These are phyloP conservation scores for Eucalyptus grandis DNA, from an alignment of 345 rosid species.

Conservation along the genomic window DNA sequence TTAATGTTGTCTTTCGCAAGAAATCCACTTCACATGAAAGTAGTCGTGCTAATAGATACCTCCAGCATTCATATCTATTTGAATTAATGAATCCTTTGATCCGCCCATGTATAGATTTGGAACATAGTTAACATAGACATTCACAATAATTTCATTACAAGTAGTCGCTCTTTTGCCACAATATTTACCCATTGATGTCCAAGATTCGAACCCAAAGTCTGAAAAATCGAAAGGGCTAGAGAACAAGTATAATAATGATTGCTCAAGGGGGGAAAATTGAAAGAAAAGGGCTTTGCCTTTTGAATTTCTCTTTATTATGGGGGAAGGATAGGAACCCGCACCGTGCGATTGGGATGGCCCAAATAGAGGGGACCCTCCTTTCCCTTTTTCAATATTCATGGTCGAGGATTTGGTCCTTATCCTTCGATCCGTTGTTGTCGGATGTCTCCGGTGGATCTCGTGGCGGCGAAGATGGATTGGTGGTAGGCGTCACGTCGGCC, in stretches of 20 bases:
- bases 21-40: background rate
- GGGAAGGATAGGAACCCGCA: background rate
- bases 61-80: background rate
- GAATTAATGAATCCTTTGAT: background rate
- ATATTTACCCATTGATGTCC: background rate
- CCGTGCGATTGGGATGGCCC: background rate
- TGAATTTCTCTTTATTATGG: background rate
- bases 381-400: background rate
- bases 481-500: background rate
- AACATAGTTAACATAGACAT: background rate
- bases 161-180: background rate
- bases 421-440: background rate
- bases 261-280: background rate
- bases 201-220: background rate
- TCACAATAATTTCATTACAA: background rate
- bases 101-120: fast-evolving
- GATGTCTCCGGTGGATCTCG: background rate
- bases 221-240: background rate
- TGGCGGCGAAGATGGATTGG: background rate
- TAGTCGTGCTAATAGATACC: background rate
- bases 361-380: background rate
- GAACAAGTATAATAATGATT: too few species aligned
- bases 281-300: background rate
- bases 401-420: background rate
- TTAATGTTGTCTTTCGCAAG: background rate